These are phyloP conservation scores for Mycena galericulata DNA, from an alignment of 768 basidiomycete species.

Conservation along the genomic window DNA sequence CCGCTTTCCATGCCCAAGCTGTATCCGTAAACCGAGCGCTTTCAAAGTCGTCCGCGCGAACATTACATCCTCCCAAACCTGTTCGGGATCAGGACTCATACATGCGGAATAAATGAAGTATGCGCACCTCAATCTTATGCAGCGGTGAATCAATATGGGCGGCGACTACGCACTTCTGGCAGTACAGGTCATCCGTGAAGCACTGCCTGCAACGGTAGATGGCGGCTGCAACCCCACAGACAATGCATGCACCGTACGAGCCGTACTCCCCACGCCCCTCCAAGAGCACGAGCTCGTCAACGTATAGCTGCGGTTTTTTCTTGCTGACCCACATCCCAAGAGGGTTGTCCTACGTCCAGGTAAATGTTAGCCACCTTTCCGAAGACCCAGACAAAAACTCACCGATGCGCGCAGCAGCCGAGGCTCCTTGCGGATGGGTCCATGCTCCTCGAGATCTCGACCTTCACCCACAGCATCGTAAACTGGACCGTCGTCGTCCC, in stretches of 20 bases:
- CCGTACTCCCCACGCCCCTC: background rate
- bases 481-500: background rate
- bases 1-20: conserved; percentile 25
- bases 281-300: conserved; percentile 2
- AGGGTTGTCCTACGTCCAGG: background rate
- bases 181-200: conserved; percentile 27
- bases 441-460: background rate
- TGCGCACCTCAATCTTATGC: conserved; percentile 32
- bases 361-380: too few relatives aligned
- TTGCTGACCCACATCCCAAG: too few relatives aligned
- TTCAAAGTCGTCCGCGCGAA: conserved; percentile 28
- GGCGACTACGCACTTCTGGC: conserved; percentile 27
- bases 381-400: background rate
- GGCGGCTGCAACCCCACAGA: background rate
- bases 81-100: background rate
- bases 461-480: background rate
- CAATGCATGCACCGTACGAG: background rate
- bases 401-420: background rate
- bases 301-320: conserved; percentile 3
- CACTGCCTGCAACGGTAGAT: conserved; percentile 33
- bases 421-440: background rate
- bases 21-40: conserved; percentile 33
- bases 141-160: conserved; percentile 25
- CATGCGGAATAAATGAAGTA: background rate
- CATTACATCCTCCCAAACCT: conserved; percentile 31